Conservation (phyloP, 441 rosid genomes). For the Mallotus japonicus region DNA sequence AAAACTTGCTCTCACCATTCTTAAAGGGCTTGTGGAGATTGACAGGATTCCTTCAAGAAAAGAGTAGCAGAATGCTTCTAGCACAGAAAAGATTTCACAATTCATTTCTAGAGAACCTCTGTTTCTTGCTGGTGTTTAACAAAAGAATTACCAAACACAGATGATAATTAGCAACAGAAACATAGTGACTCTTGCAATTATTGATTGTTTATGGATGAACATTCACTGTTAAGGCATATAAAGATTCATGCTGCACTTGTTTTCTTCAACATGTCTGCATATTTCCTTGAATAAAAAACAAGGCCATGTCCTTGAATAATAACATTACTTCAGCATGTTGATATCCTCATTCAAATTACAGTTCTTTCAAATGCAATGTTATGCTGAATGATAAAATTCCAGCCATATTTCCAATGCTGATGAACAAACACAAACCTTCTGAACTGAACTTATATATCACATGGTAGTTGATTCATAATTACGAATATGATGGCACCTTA, state of each 20-base stretch:
- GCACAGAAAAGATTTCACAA: too few relatives aligned
- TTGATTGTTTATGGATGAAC: too few relatives aligned
- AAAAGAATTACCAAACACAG: not conserved
- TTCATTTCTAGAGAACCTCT: too few relatives aligned
- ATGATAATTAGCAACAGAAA: too few relatives aligned
- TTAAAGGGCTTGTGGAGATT: too few relatives aligned
- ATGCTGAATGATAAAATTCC: not conserved
- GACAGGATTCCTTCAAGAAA: too few relatives aligned
- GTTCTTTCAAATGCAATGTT: not conserved
- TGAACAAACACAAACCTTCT: not conserved
- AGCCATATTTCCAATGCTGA: not conserved
- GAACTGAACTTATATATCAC: not conserved
- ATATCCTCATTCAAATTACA: not conserved
- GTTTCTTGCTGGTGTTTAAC: not conserved
- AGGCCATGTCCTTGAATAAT: not conserved
- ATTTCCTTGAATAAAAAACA: not conserved
- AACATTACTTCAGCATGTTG: not conserved
- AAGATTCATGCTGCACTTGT: too few relatives aligned
- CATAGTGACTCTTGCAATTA: not conserved
- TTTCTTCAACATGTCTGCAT: not conserved
- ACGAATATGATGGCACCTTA: not conserved
- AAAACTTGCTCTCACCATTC: too few relatives aligned
- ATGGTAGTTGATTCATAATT: not conserved
- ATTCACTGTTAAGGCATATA: too few relatives aligned
- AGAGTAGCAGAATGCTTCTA: too few relatives aligned